phyloP scores from a whole-genome alignment of 371 early-diverging fungal genomes.

The Mortierella sp. region DNA sequence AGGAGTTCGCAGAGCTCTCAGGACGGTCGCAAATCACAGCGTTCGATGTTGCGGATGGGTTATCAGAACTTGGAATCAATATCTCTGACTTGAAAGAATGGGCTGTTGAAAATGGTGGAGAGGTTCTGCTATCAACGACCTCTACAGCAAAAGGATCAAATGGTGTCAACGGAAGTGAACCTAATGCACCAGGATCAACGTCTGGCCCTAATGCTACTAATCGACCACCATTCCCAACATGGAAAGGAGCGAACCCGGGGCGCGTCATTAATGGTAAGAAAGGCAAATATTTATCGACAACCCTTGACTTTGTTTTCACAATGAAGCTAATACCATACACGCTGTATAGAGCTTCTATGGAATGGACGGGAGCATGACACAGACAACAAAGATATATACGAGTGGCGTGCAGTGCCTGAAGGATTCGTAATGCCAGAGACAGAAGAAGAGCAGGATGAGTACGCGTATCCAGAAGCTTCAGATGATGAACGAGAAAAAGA shows the following conservation, averaged over 20 bases:
- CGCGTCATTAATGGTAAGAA: slow-evolving; percentile 42
- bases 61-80: slow-evolving; percentile 46
- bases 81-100: slow-evolving; percentile 39
- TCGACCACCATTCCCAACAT: slow-evolving; percentile 41
- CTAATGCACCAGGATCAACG: slow-evolving; percentile 4
- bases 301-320: not conserved
- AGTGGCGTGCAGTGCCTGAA: slow-evolving; percentile 46
- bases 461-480: slow-evolving; percentile 51
- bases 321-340: not conserved
- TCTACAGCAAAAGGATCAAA: not conserved
- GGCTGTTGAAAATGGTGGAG: slow-evolving; percentile 45
- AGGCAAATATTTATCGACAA: not conserved
- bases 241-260: slow-evolving; percentile 53
- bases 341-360: slow-evolving; percentile 29
- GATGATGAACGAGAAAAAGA: slow-evolving; percentile 13
- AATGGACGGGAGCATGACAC: slow-evolving; percentile 26
- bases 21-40: slow-evolving; percentile 50
- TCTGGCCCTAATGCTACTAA: slow-evolving; percentile 12
- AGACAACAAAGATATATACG: slow-evolving; percentile 24
- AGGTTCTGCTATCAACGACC: slow-evolving; percentile 2
- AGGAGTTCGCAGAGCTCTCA: slow-evolving; percentile 51
- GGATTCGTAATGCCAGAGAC: slow-evolving; percentile 48
- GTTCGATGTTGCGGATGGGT: slow-evolving; percentile 45
- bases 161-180: not conserved
- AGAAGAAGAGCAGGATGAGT: slow-evolving; percentile 53